These are phyloP conservation scores for Huntiella omanensis DNA, from an alignment of 2,329 filamentous ascomycete genomes.

Conservation along the genomic window DNA sequence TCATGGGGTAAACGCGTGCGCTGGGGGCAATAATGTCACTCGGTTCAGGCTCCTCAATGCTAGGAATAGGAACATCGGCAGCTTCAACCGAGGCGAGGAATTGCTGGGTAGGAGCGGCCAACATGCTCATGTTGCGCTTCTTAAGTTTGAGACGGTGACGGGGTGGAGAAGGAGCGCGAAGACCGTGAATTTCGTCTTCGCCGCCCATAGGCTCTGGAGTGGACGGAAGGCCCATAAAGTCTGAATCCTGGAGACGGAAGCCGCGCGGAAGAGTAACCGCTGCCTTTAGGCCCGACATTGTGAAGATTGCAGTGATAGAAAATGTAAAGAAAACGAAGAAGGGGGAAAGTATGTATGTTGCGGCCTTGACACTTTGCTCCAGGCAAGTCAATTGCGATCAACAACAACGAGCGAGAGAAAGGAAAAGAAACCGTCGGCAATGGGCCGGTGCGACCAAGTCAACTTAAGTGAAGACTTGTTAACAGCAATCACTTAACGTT, in stretches of 20 bases:
- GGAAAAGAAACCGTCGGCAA: neutral
- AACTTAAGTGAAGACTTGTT: neutral
- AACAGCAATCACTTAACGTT: no score
- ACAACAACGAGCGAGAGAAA: neutral
- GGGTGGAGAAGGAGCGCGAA: constrained; percentile 28
- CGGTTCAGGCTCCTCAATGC: constrained; percentile 40
- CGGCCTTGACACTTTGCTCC: neutral
- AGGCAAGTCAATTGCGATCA: constrained; percentile 4
- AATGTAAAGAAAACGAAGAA: neutral
- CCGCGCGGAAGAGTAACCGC: constrained; percentile 26
- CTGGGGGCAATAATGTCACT: constrained; percentile 24
- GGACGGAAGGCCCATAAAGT: constrained; percentile 17
- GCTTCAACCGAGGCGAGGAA: constrained; percentile 50
- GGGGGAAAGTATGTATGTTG: neutral
- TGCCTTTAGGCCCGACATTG: constrained; percentile 28
- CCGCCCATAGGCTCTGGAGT: constrained; percentile 32
- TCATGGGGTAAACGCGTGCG: constrained; percentile 14
- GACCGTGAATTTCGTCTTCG: constrained; percentile 11
- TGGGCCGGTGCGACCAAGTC: neutral
- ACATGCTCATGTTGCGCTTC: constrained; percentile 32
- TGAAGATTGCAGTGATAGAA: constrained; percentile 7
- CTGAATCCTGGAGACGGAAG: constrained; percentile 20
- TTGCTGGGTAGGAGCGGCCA: constrained; percentile 41
- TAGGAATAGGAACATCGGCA: constrained; percentile 44
- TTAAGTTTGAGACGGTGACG: constrained; percentile 36